phyloP scores from a whole-genome alignment of 805 yeast species.

The Starmerella scarabaei region DNA sequence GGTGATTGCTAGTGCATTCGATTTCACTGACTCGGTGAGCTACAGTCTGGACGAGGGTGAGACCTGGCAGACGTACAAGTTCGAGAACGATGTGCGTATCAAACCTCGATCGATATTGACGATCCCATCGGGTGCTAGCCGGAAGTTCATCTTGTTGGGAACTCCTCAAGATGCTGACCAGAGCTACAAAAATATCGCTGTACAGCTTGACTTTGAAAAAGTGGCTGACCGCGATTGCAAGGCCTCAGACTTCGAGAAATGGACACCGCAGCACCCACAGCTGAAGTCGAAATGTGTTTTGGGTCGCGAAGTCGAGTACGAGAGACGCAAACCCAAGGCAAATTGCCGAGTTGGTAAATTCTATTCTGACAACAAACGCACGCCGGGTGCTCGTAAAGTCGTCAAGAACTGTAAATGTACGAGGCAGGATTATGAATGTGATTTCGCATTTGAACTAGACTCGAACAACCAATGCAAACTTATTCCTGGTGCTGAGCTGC shows the following conservation, averaged over 20 bases:
- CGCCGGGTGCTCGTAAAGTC: constrained; percentile 40
- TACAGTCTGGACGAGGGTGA: constrained; percentile 73
- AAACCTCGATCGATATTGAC: constrained; percentile 65
- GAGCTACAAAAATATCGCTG: constrained; percentile 33
- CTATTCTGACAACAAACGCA: constrained; percentile 29
- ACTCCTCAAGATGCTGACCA: constrained; percentile 35
- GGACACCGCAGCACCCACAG: constrained; percentile 49
- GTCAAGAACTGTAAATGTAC: constrained; percentile 68
- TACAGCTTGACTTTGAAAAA: constrained; percentile 46
- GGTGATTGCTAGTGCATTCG: constrained; percentile 51
- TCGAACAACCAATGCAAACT: constrained; percentile 74
- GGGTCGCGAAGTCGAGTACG: constrained; percentile 53
- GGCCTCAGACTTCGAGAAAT: constrained; percentile 50
- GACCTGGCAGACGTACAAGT: constrained; percentile 40
- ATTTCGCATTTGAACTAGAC: constrained; percentile 62
- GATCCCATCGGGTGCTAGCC: constrained; percentile 80
- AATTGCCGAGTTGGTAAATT: constrained; percentile 44
- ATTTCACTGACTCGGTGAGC: constrained; percentile 42
- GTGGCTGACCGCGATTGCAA: constrained; percentile 44
- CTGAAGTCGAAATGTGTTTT: constrained; percentile 40
- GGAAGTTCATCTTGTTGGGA: constrained; percentile 59
- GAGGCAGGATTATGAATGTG: constrained; percentile 86
- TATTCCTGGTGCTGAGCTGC: constrained; percentile 59
- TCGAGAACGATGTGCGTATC: constrained; percentile 33
- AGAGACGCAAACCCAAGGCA: constrained; percentile 44